phyloP scores from a whole-genome alignment of 2,329 filamentous ascomycete species.

The Capronia americana region DNA sequence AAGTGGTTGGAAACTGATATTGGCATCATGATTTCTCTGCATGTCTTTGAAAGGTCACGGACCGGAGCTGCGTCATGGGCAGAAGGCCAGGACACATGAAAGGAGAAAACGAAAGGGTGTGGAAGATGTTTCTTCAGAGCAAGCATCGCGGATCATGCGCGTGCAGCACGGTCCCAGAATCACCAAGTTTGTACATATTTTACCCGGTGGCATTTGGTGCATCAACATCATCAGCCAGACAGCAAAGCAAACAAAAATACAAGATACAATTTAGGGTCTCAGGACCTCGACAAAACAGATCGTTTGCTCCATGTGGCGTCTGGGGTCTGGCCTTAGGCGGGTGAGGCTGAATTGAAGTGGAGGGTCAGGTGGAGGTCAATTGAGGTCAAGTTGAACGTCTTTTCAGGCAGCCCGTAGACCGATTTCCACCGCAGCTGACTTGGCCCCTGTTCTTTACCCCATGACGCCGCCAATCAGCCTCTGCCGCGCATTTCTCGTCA shows the following conservation, averaged over 20 bases:
- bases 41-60: slow-evolving; percentile 1
- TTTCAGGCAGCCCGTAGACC: background rate
- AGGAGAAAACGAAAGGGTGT: background rate
- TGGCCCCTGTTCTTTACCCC: background rate
- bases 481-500: background rate
- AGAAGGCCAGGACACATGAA: background rate
- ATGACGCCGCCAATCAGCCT: background rate
- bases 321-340: background rate
- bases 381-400: background rate
- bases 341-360: slow-evolving; percentile 1
- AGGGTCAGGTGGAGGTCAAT: background rate
- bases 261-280: slow-evolving; percentile 25
- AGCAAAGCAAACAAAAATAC: slow-evolving; percentile 11
- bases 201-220: background rate
- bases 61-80: background rate
- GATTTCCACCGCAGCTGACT: background rate
- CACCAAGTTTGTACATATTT: slow-evolving; percentile 18
- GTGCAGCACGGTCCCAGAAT: background rate
- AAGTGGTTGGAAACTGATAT: background rate
- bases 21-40: slow-evolving; percentile 3
- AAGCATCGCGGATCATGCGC: background rate
- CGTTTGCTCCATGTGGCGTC: background rate
- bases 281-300: slow-evolving; percentile 20
- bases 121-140: background rate
- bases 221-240: slow-evolving; percentile 17